Evolutionary conservation across 2,329 filamentous ascomycete genomes (phyloP), one percentile per base, ranked within the genome.

Genomic region (Fusarium buxicola): DNA sequence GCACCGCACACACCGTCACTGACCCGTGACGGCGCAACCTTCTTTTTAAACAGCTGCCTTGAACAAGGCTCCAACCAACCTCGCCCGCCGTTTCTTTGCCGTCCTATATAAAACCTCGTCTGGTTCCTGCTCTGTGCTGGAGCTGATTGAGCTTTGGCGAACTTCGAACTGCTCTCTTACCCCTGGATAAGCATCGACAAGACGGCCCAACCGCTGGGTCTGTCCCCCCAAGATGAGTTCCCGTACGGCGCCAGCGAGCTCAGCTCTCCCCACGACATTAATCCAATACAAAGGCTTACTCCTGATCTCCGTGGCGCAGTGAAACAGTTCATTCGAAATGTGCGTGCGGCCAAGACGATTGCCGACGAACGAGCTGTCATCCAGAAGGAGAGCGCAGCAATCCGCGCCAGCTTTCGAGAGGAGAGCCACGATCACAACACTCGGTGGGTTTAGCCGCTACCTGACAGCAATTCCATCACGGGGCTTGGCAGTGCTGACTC

Each of bases 301-400:
- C 52, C 24, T 24, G 43, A 8, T 49, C 60, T 55, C 49, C 11
- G 30, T 45, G 18, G 53, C 66, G 58, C 75, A 98, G 95, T 99
- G 77, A 99, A 99, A 83, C 95, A 98, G 82, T 99, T 99, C 81
- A 99, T 99, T 80, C 94, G 95, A 76, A 98, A 97, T 81, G 95
- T 99, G 76, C 92, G 95, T 77, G 94, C 95, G 61, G 93, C 95
- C 60, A 99, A 99, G 83, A 99, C 95, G 31, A 97, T 99, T 75
- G 96, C 96, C 76, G 95, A 99, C 80, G 95, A 99, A 82, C 89
- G 95, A 75, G 94, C 95, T 48, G 95, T 99, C 54, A 96, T 99
- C 65, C 95, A 98, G 74, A 99, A 99, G 80, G 95, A 99, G 82
- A 99, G 95, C 80, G 95, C 95, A 57, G 92, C 94, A 43, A 99